A percentile compares a stretch with the other conserved stretches of the same genome.
Conservation (phyloP, 495 filamentous ascomycete genomes). For the Entonaema liquescens region DNA sequence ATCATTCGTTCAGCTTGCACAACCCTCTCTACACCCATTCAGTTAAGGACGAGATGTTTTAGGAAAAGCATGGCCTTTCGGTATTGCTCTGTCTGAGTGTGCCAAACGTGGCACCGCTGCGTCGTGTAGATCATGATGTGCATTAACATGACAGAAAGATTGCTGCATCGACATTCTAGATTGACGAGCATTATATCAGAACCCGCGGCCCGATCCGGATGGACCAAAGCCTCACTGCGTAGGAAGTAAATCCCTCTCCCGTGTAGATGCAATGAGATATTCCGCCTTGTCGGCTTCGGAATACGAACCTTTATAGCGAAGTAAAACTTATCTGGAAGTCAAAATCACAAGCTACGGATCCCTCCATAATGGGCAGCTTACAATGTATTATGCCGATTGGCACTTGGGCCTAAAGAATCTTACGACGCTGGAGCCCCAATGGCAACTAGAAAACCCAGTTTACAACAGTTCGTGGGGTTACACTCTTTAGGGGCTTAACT, state of each 20-base stretch:
- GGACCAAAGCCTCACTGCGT: background rate
- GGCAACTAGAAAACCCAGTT: background rate
- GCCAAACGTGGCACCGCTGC: constrained; percentile 43
- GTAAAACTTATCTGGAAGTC: background rate
- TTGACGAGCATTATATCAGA: constrained; percentile 27
- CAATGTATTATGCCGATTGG: background rate
- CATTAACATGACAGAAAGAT: constrained; percentile 39
- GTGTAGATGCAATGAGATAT: background rate
- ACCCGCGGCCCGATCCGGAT: constrained; percentile 37
- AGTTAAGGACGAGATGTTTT: constrained; percentile 23
- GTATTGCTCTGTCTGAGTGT: constrained; percentile 30
- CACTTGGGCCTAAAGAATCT: background rate
- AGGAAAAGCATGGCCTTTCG: constrained; percentile 31
- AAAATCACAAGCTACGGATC: background rate
- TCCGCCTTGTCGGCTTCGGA: constrained; percentile 10
- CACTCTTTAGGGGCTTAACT: constrained; percentile 23
- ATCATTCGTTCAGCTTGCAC: constrained; percentile 30
- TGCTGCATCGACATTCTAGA: constrained; percentile 32
- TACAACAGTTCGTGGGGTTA: constrained; percentile 31
- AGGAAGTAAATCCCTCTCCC: background rate
- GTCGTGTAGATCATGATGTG: constrained; percentile 42
- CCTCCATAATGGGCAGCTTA: background rate
- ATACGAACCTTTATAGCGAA: background rate
- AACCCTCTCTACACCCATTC: constrained; percentile 30
- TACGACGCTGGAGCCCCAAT: background rate